A percentile compares a stretch with the other conserved stretches of the same genome.
phyloP scores from a whole-genome alignment of 2,329 filamentous ascomycete genomes.

The Trichoderma cornu-damae region DNA sequence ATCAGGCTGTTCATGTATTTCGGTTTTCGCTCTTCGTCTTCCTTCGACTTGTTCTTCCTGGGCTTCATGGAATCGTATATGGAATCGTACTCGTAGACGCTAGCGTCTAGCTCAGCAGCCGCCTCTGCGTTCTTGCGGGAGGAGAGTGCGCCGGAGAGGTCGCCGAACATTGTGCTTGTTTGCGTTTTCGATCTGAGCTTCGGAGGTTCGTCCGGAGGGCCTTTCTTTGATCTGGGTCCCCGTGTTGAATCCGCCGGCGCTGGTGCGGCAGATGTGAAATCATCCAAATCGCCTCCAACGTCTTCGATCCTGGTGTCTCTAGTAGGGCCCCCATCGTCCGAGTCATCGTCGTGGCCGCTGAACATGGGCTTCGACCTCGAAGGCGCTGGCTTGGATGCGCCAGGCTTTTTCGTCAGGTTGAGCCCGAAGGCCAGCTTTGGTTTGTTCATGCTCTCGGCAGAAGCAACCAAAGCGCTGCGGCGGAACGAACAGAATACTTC shows the following conservation, averaged over 20 bases:
- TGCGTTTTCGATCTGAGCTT: slow-evolving; percentile 41
- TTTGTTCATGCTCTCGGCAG: slow-evolving; percentile 39
- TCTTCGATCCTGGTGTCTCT: slow-evolving; percentile 44
- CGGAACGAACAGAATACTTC: too few relatives aligned
- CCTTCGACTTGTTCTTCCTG: slow-evolving; percentile 52
- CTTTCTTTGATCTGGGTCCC: slow-evolving; percentile 33
- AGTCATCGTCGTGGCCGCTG: slow-evolving; percentile 50
- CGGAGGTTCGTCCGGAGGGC: slow-evolving; percentile 36
- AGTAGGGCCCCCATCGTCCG: slow-evolving; percentile 44
- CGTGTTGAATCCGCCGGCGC: slow-evolving; percentile 28
- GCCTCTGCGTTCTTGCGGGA: slow-evolving; percentile 60
- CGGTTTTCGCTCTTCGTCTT: slow-evolving; percentile 56
- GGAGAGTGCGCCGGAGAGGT: slow-evolving; percentile 60
- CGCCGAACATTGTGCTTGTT: slow-evolving; percentile 49
- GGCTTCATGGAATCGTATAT: slow-evolving; percentile 74
- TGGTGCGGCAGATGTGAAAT: slow-evolving; percentile 32
- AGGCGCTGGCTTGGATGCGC: slow-evolving; percentile 44
- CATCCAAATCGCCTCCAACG: slow-evolving; percentile 60
- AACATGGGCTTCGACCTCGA: slow-evolving; percentile 49
- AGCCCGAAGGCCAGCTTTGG: slow-evolving; percentile 51
- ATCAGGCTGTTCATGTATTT: slow-evolving; percentile 75
- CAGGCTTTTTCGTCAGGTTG: slow-evolving; percentile 55
- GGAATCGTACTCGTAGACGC: slow-evolving; percentile 79
- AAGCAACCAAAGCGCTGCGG: too few relatives aligned
- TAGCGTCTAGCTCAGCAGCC: slow-evolving; percentile 63